A percentile compares a stretch with the other conserved stretches of the same genome.
phyloP scores from a whole-genome alignment of 2,329 filamentous ascomycete species.

The Fusarium marasasianum region DNA sequence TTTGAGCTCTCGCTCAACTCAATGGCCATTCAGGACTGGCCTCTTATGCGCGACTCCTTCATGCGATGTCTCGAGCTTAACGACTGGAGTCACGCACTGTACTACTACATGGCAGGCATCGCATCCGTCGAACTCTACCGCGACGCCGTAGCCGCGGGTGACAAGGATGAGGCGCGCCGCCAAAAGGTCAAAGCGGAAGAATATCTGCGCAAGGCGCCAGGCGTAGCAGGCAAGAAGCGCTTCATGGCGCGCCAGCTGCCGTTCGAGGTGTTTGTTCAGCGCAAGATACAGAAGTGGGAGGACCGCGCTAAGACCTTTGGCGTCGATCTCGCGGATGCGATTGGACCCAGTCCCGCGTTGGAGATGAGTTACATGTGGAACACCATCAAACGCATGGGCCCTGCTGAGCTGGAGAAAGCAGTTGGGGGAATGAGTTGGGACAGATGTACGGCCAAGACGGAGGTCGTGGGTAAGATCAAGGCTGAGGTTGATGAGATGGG shows the following conservation, averaged over 20 bases:
- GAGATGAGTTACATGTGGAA: slow-evolving; percentile 98
- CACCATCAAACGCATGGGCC: slow-evolving; percentile 82
- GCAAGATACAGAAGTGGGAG: slow-evolving; percentile 91
- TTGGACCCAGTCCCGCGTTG: slow-evolving; percentile 81
- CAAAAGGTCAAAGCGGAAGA: slow-evolving; percentile 74
- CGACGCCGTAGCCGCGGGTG: slow-evolving; percentile 54
- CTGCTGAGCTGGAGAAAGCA: slow-evolving; percentile 70
- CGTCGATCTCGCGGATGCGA: slow-evolving; percentile 78
- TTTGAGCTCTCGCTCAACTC: slow-evolving; percentile 85
- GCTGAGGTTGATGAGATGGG: slow-evolving; percentile 69
- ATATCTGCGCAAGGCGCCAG: slow-evolving; percentile 75
- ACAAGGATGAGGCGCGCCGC: slow-evolving; percentile 57
- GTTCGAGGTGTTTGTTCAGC: slow-evolving; percentile 84
- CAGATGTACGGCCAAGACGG: slow-evolving; percentile 62
- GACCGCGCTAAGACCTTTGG: slow-evolving; percentile 73
- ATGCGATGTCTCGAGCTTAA: slow-evolving; percentile 80
- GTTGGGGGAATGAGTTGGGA: slow-evolving; percentile 71
- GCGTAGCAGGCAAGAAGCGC: slow-evolving; percentile 82
- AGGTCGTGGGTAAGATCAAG: slow-evolving; percentile 56
- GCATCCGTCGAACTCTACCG: slow-evolving; percentile 87
- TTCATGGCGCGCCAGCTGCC: slow-evolving; percentile 92
- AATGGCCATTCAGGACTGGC: slow-evolving; percentile 83
- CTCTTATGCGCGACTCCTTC: slow-evolving; percentile 78
- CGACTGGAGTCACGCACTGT: slow-evolving; percentile 89
- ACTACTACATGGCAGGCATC: slow-evolving; percentile 86